phyloP scores from a whole-genome alignment of 371 early-diverging fungal genomes.

The Rhizopus microsporus region DNA sequence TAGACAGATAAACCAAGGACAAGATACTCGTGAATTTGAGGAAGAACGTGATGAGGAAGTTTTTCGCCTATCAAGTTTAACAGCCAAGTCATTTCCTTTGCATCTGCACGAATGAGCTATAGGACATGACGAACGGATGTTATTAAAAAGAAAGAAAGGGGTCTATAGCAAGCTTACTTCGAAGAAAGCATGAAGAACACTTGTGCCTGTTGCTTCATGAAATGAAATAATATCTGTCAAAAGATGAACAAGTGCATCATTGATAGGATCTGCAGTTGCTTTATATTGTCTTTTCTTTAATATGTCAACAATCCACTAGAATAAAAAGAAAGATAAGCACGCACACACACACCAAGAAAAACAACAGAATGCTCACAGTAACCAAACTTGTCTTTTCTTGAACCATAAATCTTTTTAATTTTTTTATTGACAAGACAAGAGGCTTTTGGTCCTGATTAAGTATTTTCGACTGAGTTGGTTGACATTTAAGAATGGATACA shows the following conservation, averaged over 20 bases:
- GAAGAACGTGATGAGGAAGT: slow-evolving; percentile 24
- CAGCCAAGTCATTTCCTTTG: slow-evolving; percentile 28
- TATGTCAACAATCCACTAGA: slow-evolving; percentile 22
- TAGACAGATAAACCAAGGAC: slow-evolving; percentile 21
- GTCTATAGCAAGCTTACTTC: slow-evolving; percentile 13
- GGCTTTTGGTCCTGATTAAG: slow-evolving; percentile 19
- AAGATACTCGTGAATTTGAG: slow-evolving; percentile 33
- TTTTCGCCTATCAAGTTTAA: slow-evolving; percentile 29
- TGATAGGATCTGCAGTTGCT: slow-evolving; percentile 32
- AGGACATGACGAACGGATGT: slow-evolving; percentile 8
- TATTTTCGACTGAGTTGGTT: not conserved
- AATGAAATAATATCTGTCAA: slow-evolving; percentile 33
- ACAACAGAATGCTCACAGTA: slow-evolving; percentile 11
- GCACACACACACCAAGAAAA: not conserved
- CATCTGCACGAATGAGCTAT: slow-evolving; percentile 15
- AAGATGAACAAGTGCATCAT: slow-evolving; percentile 30
- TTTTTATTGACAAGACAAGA: slow-evolving; percentile 22
- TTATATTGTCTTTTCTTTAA: slow-evolving; percentile 14
- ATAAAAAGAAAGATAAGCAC: not conserved
- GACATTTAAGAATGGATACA: slow-evolving; percentile 14
- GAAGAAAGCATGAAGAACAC: slow-evolving; percentile 20
- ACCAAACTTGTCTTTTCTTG: slow-evolving; percentile 12
- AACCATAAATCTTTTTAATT: slow-evolving; percentile 23
- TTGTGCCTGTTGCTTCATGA: slow-evolving; percentile 32
- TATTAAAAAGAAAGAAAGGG: slow-evolving; percentile 9